Evolutionary conservation across 345 rosid species (phyloP), one percentile per base, ranked within the genome.

Genomic region (Cardamine chenopodiifolia): DNA sequence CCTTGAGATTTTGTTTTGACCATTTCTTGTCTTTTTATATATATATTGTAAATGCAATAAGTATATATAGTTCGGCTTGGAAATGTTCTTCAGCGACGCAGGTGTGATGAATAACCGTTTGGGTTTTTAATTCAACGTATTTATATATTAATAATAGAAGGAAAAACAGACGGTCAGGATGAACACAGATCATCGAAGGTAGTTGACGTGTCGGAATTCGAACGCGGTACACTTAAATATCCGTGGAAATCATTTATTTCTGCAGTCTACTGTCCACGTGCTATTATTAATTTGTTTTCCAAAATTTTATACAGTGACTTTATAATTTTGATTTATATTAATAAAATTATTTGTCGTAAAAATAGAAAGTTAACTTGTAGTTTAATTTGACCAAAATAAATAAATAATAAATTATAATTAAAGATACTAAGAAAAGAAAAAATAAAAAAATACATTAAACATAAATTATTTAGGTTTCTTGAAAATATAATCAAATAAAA

Each of bases 21-120:
- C 62, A 14, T 17, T 35, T 58, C 40, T 66, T 74, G 78, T 66
- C 23, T 26, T 44, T n/a, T 55, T 44, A 58, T 4, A 25, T 17
- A 47, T 12, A 56, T 48, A 4, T 44, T 59, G 79, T 75, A 75
- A 58, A 67, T 59, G 68, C 54, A 66, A 48, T 34, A 66, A 65
- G 50, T 60, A 26, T 22, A 31, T 32, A 62, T 66, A 35, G 70
- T 8, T 72, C 6, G 56, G 68, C 52, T 42, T 15, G 26, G 6
- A 60, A 9, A 23, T n/a, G 18, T 34, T 29, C 18, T 58, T 29
- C 29, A 70, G 65, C 14, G 26, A 60, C n/a, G 5, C 8, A 7
- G 25, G 40, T 39, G 32, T 31, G 34, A 56, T 20, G 49, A n/a
- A 6, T 9, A 53, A 37, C 50, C 12, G 25, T 54, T 17, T 26